Base-by-base conservation (phyloP, 768 basidiomycete species). In the Mycena olivaceomarginata region DNA sequence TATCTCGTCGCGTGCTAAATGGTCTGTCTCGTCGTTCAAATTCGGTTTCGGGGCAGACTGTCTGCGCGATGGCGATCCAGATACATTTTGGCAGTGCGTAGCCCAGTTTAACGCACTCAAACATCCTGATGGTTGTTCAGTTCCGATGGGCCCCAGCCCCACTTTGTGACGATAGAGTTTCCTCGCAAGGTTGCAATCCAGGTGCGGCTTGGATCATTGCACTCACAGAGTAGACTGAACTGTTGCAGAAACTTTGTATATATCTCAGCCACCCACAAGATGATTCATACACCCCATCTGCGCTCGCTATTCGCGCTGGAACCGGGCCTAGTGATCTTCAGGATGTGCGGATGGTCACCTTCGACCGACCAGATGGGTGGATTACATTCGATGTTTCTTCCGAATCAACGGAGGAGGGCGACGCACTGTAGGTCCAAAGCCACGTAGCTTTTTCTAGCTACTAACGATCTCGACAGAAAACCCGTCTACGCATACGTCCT, bases 51-150 rank as follows among this genome's bases (percentile, higher is more conserved):
- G 98, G 10, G 93, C 97, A 51, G 97, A 98, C 82, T 97, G 97
- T 84, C 88, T 99, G 59, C 90, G 93, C 39, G 98, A 99, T 81
- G 92, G 92, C 45, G 95, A 98, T 82, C 94, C 96, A 41, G 94
- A 96, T 53, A 99, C 98, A 0, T 98, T 99, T 83, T 99, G 98
- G 98, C 98, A 99, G 98, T 99, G 84, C 84, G 97, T 90, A 10
- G 22, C 39, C 20, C 22, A 51, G 40, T 22, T 67, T 51, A 1
- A 70, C n/a, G 76, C 37, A 4, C 31, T 37, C 15, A 53, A 16
- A 68, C 39, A 53, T 45, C 63, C 22, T 72, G 46, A 72, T 67
- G 40, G 31, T 22, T 40, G 78, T 70, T 56, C 78, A 96, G 95
- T 83, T 94, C 94, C 5, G 98, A 99, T 83, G 98, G 98, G 2